These are phyloP conservation scores for Paramyrothecium sp. DNA, from an alignment of 2,329 filamentous ascomycete genomes.

Conservation along the genomic window DNA sequence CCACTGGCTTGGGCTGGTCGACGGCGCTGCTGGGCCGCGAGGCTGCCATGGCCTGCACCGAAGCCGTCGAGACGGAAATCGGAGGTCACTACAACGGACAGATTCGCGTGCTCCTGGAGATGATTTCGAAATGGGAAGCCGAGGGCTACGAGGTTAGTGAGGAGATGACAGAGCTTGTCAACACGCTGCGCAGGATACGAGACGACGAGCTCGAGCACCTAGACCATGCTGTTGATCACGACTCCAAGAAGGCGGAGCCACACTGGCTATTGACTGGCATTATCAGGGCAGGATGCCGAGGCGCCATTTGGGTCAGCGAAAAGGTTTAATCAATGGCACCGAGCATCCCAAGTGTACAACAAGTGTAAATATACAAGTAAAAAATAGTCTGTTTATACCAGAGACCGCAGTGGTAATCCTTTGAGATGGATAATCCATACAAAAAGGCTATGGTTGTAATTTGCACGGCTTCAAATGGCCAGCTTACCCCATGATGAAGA, in stretches of 20 bases:
- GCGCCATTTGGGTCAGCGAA: conserved; percentile 91
- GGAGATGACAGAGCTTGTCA: conserved; percentile 72
- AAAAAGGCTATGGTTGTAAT: too few relatives aligned
- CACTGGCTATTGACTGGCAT: conserved; percentile 86
- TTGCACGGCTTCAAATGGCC: too few relatives aligned
- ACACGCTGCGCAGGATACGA: conserved; percentile 76
- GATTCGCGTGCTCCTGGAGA: conserved; percentile 77
- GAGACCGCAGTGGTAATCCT: too few relatives aligned
- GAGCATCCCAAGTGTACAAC: conserved; percentile 19
- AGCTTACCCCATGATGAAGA: too few relatives aligned
- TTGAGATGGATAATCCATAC: too few relatives aligned
- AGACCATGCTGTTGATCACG: conserved; percentile 91
- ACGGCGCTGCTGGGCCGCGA: conserved; percentile 88
- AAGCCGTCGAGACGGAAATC: conserved; percentile 98
- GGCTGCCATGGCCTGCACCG: conserved; percentile 97
- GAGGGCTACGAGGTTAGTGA: conserved; percentile 77
- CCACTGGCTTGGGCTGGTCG: conserved; percentile 81
- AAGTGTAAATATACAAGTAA: conserved; percentile 14
- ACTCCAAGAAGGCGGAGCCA: conserved; percentile 84
- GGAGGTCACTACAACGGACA: conserved; percentile 94
- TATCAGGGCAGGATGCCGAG: conserved; percentile 85
- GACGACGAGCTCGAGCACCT: conserved; percentile 97
- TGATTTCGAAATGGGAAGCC: conserved; percentile 72
- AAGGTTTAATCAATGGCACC: conserved; percentile 45
- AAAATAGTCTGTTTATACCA: neutral